Evolutionary conservation across 306 rosid genomes (phyloP), one percentile per base, ranked within the genome.

Genomic region (Abrus precatorius): DNA sequence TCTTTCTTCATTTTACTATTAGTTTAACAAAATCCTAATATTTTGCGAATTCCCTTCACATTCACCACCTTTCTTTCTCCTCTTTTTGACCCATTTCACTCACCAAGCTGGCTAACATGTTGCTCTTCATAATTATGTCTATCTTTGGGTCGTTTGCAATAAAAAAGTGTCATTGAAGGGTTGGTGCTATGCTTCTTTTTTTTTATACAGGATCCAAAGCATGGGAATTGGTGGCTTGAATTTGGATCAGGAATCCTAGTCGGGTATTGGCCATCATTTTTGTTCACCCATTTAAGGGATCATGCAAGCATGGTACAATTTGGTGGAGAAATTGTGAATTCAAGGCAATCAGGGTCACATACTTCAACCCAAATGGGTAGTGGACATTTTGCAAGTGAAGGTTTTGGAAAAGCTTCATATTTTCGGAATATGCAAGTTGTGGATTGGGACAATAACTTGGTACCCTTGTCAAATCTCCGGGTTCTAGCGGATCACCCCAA

Each of bases 211-310:
- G 99, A 95, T 88, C 97, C 99, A 1, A 93, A 93, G 80, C 99
- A 95, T 67, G 99, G 99, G 8, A 88, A 95, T 29, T 95, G 99
- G 99, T 95, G 99, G 99, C 90, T 95, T 45, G 93, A 94, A 61
- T 92, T 92, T 45, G 97, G 97, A 61, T 86, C 93, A 0, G 97
- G 95, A 0, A 80, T 90, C 5, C 69, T 92, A 45, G 95, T 95
- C 1, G 97, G 99, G 56, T 95, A 95, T 20, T 95, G 99, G 99
- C 99, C 99, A 7, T 87, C 99, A 2, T 88, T 95, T 47, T 64
- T 95, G 67, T 95, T 95, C 82, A 93, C 93, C 0, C 99, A 93
- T 80, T 84, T 95, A 32, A 86, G 84, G 44, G 79, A 86, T 50
- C 97, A 90, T 80, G 99, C 97, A 69, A 95, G 94, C 79, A 95